Evolutionary conservation across 2,329 filamentous ascomycete species (phyloP).

Genomic region (Trichoderma sp.): DNA sequence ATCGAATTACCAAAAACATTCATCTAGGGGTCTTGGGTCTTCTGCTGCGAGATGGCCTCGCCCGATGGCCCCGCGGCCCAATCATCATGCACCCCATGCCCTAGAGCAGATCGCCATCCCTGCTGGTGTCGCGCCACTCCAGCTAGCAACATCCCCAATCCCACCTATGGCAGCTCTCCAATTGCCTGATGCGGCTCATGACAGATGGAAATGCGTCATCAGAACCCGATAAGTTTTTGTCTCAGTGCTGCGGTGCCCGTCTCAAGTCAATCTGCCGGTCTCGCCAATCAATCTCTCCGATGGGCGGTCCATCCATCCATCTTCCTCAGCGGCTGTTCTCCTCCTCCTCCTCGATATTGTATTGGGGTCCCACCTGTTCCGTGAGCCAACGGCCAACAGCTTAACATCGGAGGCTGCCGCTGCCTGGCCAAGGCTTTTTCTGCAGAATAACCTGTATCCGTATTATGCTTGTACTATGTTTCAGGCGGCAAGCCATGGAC

Average conservation of each 20-base stretch:
- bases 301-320: not conserved
- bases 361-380: not conserved
- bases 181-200: constrained; percentile 20
- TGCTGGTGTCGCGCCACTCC: constrained; percentile 17
- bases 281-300: constrained; percentile 9
- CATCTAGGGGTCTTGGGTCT: constrained; percentile 1
- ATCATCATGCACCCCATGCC: not conserved
- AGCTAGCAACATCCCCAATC: constrained; percentile 3
- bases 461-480: not conserved
- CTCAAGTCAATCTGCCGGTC: not conserved
- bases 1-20: not conserved
- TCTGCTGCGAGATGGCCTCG: constrained; percentile 5
- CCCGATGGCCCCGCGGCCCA: not conserved
- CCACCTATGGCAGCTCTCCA: constrained; percentile 16
- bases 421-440: not conserved
- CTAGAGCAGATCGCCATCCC: constrained; percentile 14
- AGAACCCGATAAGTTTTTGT: constrained; percentile 19
- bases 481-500: not conserved
- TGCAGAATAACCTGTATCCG: not conserved
- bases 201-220: constrained; percentile 33
- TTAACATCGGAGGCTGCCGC: not conserved
- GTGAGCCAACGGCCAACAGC: not conserved
- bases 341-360: not conserved
- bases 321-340: not conserved
- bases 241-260: not conserved